phyloP scores from a whole-genome alignment of 2,329 filamentous ascomycete genomes.

The Beauveria sp. region DNA sequence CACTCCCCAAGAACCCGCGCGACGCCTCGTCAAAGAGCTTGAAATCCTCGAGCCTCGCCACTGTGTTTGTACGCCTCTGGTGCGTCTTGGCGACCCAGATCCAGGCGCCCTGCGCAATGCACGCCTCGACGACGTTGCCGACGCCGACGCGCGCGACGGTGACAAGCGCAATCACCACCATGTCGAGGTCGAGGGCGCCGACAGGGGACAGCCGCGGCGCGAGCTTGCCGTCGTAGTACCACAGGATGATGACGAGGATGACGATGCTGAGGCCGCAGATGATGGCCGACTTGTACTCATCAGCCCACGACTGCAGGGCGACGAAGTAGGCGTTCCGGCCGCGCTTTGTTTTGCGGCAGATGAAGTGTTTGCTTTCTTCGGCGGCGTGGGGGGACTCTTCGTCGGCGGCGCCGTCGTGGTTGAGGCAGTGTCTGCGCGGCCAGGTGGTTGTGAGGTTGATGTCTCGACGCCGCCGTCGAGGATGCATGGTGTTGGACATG shows the following conservation, averaged over 20 bases:
- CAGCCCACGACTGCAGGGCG: slow-evolving; percentile 28
- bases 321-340: slow-evolving; percentile 13
- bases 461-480: neutral
- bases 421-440: neutral
- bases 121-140: slow-evolving; percentile 27
- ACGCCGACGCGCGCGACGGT: slow-evolving; percentile 29
- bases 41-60: slow-evolving; percentile 30
- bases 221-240: slow-evolving; percentile 22
- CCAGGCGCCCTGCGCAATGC: slow-evolving; percentile 31
- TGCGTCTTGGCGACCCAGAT: slow-evolving; percentile 31
- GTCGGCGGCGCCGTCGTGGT: slow-evolving; percentile 8
- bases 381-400: neutral
- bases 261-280: slow-evolving; percentile 22
- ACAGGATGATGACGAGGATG: slow-evolving; percentile 22
- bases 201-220: slow-evolving; percentile 21
- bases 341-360: slow-evolving; percentile 2
- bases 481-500: neutral
- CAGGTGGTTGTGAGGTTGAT: neutral
- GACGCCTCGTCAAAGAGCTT: slow-evolving; percentile 32
- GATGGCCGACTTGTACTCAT: slow-evolving; percentile 27
- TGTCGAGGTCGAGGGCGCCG: slow-evolving; percentile 24
- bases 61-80: slow-evolving; percentile 22
- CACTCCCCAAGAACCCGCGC: slow-evolving; percentile 27
- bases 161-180: slow-evolving; percentile 30
- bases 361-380: neutral